Percentiles rank a stretch among this genome's conserved stretches.
phyloP scores from a whole-genome alignment of 495 filamentous ascomycete genomes.

The Podospora sp. region DNA sequence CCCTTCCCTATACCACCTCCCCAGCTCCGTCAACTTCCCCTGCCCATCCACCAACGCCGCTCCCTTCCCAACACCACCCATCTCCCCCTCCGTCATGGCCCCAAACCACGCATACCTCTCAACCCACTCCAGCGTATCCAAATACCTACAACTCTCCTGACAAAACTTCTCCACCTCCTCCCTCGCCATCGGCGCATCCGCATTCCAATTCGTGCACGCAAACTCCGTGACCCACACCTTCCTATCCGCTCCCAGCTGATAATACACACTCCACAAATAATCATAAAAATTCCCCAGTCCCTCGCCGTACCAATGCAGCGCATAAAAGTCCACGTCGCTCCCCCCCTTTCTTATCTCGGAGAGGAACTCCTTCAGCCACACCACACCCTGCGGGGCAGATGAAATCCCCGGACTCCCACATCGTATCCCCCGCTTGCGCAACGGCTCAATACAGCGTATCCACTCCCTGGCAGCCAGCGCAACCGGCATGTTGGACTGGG shows the following conservation, averaged over 20 bases:
- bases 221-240: conserved; percentile 33
- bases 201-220: conserved; percentile 29
- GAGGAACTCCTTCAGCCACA: conserved; percentile 25
- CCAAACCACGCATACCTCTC: conserved; percentile 33
- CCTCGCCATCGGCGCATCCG: conserved; percentile 18
- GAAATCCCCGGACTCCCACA: conserved; percentile 28
- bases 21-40: conserved; percentile 26
- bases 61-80: conserved; percentile 29
- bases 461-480: conserved; percentile 24
- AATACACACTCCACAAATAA: conserved; percentile 29
- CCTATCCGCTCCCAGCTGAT: conserved; percentile 29
- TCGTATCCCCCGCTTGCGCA: conserved; percentile 12
- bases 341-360: conserved; percentile 16
- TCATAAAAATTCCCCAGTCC: conserved; percentile 31
- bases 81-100: conserved; percentile 25
- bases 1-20: conserved; percentile 27
- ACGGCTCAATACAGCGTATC: conserved; percentile 26
- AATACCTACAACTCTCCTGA: conserved; percentile 28
- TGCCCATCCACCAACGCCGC: conserved; percentile 25
- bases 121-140: conserved; percentile 32
- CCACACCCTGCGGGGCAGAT: conserved; percentile 28
- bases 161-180: conserved; percentile 27
- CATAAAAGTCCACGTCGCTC: conserved; percentile 28
- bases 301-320: conserved; percentile 32
- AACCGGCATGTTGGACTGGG: conserved; percentile 30